Percentiles rank a stretch among this genome's conserved stretches.
These are phyloP conservation scores for Fraxinus dipetala DNA, from an alignment of 305 asterid species.

Conservation along the genomic window DNA sequence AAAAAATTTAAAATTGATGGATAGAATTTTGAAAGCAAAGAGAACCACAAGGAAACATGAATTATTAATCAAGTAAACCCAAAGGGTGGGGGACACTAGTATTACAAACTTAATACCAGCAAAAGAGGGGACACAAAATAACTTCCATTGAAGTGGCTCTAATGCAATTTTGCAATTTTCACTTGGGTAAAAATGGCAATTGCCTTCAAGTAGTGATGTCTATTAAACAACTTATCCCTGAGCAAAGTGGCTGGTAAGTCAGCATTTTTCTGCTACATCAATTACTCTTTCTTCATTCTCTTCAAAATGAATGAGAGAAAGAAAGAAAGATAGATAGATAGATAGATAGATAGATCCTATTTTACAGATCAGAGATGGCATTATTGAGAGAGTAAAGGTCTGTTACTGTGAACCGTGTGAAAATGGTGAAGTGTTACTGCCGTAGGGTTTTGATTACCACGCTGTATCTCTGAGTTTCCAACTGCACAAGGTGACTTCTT, in stretches of 20 bases:
- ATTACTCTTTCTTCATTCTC: not conserved
- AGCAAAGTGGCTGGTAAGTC: not conserved
- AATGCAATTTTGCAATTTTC: not conserved
- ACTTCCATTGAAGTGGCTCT: not conserved
- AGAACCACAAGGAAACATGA: not conserved
- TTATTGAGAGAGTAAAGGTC: not conserved
- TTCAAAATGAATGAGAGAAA: too few relatives aligned
- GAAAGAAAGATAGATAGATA: too few relatives aligned
- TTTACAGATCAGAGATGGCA: not conserved
- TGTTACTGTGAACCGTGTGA: not conserved
- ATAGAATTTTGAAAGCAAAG: not conserved
- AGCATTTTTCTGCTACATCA: not conserved
- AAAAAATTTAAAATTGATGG: too few relatives aligned
- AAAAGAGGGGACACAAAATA: not conserved
- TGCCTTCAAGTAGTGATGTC: not conserved
- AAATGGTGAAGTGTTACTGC: not conserved
- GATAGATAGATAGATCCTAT: too few relatives aligned
- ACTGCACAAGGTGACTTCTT: constrained; percentile 13
- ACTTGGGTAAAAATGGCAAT: not conserved
- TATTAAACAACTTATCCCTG: not conserved
- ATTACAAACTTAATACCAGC: too few relatives aligned
- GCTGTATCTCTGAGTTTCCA: constrained; percentile 13
- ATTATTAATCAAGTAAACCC: too few relatives aligned
- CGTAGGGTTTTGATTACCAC: constrained; percentile 24
- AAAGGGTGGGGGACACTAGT: not conserved